These are phyloP conservation scores for Hymenoscyphus occultus DNA, from an alignment of 2,329 filamentous ascomycete genomes.

Conservation along the genomic window DNA sequence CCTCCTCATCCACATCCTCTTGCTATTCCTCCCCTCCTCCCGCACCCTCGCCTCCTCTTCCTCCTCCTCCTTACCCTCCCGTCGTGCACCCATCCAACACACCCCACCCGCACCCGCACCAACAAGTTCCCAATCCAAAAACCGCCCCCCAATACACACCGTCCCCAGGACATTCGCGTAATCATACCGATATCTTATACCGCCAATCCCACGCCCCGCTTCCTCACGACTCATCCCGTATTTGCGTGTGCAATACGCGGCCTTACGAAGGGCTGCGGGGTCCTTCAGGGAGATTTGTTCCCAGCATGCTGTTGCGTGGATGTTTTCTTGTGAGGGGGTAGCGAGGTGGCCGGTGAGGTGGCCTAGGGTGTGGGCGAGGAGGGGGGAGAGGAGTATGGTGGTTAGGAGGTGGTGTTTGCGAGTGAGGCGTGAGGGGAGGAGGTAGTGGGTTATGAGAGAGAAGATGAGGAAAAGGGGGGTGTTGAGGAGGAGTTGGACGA, in stretches of 20 bases:
- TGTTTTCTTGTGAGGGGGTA: no score
- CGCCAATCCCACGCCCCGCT: background rate
- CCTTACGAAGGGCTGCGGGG: background rate
- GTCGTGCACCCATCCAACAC: background rate
- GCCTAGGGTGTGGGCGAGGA: constrained; percentile 1
- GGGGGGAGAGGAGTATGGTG: background rate
- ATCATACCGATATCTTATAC: background rate
- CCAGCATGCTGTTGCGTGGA: constrained; percentile 4
- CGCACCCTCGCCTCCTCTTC: background rate
- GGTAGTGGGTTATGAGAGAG: background rate
- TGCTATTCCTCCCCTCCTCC: constrained; percentile 2
- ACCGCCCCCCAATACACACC: background rate
- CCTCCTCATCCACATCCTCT: constrained; percentile 6
- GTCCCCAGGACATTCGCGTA: constrained; percentile 6
- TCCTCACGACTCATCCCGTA: background rate
- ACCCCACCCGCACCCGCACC: background rate
- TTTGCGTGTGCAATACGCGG: constrained; percentile 4
- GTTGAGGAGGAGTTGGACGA: background rate
- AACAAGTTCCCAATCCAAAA: background rate
- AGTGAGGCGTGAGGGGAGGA: no score
- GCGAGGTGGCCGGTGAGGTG: background rate
- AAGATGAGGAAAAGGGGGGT: background rate
- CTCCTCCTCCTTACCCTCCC: no score
- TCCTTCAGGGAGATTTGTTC: constrained; percentile 4
- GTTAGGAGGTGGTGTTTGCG: no score